A percentile compares a stretch with the other conserved stretches of the same genome.
Conservation (phyloP, 306 rosid genomes). For the Dryas drummondii region DNA sequence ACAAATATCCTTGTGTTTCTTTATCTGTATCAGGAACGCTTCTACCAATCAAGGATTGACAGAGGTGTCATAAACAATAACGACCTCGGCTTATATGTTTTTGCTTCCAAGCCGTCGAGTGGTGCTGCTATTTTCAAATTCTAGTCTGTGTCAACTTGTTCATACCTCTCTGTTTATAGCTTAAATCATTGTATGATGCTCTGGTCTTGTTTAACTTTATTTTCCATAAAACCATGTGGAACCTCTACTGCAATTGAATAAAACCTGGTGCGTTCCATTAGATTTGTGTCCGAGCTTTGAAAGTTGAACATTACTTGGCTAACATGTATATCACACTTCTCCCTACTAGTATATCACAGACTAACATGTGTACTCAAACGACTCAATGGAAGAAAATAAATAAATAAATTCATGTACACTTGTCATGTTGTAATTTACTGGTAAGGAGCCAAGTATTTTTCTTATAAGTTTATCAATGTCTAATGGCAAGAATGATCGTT, state of each 20-base stretch:
- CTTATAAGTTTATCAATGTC: no score
- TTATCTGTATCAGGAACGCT: constrained; percentile 56
- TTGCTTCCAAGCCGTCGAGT: constrained; percentile 97
- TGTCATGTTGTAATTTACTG: no score
- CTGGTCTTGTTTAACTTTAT: constrained; percentile 2
- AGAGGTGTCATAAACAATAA: constrained; percentile 54
- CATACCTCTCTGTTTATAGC: neutral
- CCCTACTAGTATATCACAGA: no score
- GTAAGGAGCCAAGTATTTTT: no score
- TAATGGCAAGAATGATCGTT: no score
- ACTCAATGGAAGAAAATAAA: no score
- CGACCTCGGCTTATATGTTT: constrained; percentile 76
- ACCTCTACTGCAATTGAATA: neutral
- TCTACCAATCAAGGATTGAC: constrained; percentile 69
- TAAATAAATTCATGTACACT: no score
- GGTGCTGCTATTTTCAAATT: constrained; percentile 93
- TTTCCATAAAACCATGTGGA: neutral
- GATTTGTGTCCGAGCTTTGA: neutral
- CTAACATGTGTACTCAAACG: no score
- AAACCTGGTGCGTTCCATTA: neutral
- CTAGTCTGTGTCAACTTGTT: constrained; percentile 26
- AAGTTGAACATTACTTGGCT: neutral
- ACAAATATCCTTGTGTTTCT: neutral
- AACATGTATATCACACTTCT: no score
- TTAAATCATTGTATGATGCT: neutral